Evolutionary conservation across 2,329 filamentous ascomycete species (phyloP), one percentile per base, ranked within the genome.

Genomic region (Claviceps humidiphila): DNA sequence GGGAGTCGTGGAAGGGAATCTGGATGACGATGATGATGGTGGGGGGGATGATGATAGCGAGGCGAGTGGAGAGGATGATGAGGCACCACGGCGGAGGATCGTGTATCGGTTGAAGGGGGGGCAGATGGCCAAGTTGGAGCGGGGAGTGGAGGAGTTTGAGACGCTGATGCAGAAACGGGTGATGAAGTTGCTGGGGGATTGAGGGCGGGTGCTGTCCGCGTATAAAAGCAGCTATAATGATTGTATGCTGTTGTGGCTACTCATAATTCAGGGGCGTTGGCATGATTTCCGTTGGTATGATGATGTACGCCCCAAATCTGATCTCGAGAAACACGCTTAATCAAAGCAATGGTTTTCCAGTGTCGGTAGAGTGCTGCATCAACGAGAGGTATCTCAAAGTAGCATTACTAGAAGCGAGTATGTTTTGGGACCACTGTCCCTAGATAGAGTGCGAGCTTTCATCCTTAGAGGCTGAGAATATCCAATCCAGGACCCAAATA

Each of bases 71-170:
- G 61, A 61, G 0, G 73, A 73, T 43, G 72, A 74, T 50, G 69
- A 64, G n/a, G 56, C 60, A 0, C 60, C 61, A 26, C 71, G 77
- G 47, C 71, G 77, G 52, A 70, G 82, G 22, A 63, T 72, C 0
- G 77, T 87, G 41, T 86, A 80, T 64, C 71, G 81, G 46, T 60
- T 88, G 45, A 80, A 76, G 50, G 69, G 66, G 2, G 82, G 82
- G 0, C 74, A 71, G 56, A 62, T 87, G 68, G 70, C 65, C 26
- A 66, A 71, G 47, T 67, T 87, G 58, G 68, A 76, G 50, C 72
- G 73, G 7, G 83, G 84, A 0, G 82, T 87, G 53, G 71, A 76
- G 46, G 75, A 81, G 60, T 88, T 87, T 64, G 83, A 85, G 64
- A 66, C 74, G 51, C 71, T 75, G 47, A 71, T 86, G 63, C 77